phyloP scores from a whole-genome alignment of 1,284 basidiomycete genomes.

The Kalmanozyma brasiliensis region DNA sequence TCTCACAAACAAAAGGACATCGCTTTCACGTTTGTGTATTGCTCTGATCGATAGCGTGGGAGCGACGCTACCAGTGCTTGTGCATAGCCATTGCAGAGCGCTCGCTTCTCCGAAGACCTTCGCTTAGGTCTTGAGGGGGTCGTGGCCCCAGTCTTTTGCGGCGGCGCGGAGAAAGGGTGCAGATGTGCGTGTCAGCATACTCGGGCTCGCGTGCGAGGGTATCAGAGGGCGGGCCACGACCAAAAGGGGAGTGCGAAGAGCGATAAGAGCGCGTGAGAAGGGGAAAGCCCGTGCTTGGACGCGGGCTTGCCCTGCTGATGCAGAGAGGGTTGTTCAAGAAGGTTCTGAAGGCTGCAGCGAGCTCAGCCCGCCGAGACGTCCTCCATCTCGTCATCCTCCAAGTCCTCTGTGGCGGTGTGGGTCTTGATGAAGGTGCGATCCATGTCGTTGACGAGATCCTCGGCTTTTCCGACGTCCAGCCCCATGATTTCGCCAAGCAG shows the following conservation, averaged over 20 bases:
- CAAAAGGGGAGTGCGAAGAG: not conserved
- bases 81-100: no score
- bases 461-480: constrained; percentile 5
- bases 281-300: not conserved
- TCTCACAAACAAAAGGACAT: no score
- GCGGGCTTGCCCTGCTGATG: not conserved
- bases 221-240: constrained; percentile 7
- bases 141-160: constrained; percentile 44
- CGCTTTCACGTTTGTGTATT: no score
- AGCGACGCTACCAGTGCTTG: no score
- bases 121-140: constrained; percentile 38
- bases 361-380: constrained; percentile 30
- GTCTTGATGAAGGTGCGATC: constrained; percentile 10
- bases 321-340: not conserved
- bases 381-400: constrained; percentile 36
- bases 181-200: constrained; percentile 5
- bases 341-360: not conserved
- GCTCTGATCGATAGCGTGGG: no score
- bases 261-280: no score
- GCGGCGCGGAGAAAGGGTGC: not conserved
- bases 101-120: no score
- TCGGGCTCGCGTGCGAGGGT: not conserved
- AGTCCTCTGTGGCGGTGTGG: not conserved
- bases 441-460: constrained; percentile 22
- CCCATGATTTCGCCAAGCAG: constrained; percentile 32